These are phyloP conservation scores for Rhodotorula diobovata DNA, from an alignment of 768 basidiomycete genomes.

Conservation along the genomic window DNA sequence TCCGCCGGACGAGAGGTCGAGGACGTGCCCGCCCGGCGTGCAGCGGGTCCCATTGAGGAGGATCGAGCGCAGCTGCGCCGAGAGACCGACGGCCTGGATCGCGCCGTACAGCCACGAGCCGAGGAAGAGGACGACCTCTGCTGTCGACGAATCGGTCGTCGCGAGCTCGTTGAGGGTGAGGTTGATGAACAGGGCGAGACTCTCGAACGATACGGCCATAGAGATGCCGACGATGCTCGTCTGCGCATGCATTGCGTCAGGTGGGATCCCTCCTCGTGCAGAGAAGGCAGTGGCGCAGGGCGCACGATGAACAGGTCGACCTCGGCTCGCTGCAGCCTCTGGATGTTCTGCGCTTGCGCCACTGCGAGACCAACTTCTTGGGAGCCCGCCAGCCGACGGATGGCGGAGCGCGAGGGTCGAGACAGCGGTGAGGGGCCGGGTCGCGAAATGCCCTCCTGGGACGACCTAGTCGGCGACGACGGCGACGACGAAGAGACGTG, in stretches of 20 bases:
- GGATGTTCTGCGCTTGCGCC: conserved; percentile 1
- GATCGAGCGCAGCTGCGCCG: conserved; percentile 1
- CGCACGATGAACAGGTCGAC: conserved; percentile 7
- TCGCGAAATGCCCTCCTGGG: background rate
- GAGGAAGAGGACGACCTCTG: background rate
- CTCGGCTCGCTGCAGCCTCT: conserved; percentile 1
- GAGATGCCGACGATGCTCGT: background rate
- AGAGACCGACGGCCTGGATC: conserved; percentile 1
- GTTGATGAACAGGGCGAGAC: background rate
- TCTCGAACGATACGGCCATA: background rate
- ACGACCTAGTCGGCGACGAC: background rate
- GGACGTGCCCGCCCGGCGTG: background rate
- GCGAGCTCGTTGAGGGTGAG: background rate
- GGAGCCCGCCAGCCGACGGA: background rate
- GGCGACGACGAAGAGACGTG: background rate
- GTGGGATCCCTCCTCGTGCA: too few relatives aligned
- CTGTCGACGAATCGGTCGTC: background rate
- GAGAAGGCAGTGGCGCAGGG: background rate
- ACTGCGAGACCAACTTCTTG: background rate
- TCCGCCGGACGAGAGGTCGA: background rate
- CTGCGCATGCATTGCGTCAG: background rate
- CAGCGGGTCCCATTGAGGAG: background rate
- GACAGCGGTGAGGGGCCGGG: background rate
- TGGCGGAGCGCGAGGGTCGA: background rate
- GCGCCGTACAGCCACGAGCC: background rate